Conservation (phyloP, 768 basidiomycete genomes). For the Clitopilus hobsonii region DNA sequence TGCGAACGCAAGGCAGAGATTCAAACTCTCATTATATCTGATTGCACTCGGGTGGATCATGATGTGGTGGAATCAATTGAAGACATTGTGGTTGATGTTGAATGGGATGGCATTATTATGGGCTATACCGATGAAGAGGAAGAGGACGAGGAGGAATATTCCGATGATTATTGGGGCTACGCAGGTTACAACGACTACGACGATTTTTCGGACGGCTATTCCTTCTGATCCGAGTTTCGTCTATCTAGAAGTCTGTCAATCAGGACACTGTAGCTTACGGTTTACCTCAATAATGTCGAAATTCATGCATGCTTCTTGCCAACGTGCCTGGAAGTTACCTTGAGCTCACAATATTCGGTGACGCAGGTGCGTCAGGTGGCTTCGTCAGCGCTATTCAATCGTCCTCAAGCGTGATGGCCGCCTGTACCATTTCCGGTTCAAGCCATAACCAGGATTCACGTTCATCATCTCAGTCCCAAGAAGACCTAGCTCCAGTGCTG, state of each 20-base stretch:
- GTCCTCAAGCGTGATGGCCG: neutral
- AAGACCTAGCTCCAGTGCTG: neutral
- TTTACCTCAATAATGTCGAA: neutral
- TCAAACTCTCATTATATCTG: slow-evolving; percentile 19
- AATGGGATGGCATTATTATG: slow-evolving; percentile 27
- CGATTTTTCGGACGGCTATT: slow-evolving; percentile 9
- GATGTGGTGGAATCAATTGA: slow-evolving; percentile 19
- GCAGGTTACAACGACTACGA: slow-evolving; percentile 8
- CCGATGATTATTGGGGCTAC: slow-evolving; percentile 7
- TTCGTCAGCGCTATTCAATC: neutral
- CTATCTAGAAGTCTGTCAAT: slow-evolving; percentile 1
- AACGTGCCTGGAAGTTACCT: neutral
- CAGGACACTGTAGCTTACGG: neutral
- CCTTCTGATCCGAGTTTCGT: slow-evolving; percentile 1
- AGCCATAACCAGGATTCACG: neutral
- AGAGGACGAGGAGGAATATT: neutral
- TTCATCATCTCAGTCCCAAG: neutral
- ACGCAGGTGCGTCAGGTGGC: neutral
- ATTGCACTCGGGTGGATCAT: slow-evolving; percentile 18
- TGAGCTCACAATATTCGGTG: neutral
- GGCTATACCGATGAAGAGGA: slow-evolving; percentile 17
- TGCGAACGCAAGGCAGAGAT: slow-evolving; percentile 24
- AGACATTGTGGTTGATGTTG: slow-evolving; percentile 24
- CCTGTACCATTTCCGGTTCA: neutral
- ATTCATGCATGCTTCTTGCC: neutral